phyloP scores from a whole-genome alignment of 192 early-diverging fungal species.

The Linnemannia zychae region DNA sequence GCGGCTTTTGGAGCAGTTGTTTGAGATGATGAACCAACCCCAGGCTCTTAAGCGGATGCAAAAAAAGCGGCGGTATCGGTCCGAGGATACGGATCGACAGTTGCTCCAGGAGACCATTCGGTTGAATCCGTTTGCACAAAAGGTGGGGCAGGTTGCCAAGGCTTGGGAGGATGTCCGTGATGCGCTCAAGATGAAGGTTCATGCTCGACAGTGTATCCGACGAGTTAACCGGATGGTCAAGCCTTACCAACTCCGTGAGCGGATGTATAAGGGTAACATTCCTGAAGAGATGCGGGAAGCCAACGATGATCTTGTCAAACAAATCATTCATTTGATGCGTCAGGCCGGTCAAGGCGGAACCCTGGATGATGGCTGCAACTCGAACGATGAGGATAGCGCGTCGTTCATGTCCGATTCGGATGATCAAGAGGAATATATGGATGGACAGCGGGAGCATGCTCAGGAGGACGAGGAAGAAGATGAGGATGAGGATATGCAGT shows the following conservation, averaged over 20 bases:
- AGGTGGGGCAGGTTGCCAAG: constrained; percentile 52
- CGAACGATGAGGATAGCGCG: constrained; percentile 35
- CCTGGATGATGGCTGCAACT: constrained; percentile 38
- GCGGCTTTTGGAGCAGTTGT: constrained; percentile 41
- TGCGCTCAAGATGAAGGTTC: constrained; percentile 53
- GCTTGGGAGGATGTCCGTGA: constrained; percentile 56
- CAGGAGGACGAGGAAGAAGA: constrained; percentile 44
- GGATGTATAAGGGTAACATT: constrained; percentile 49
- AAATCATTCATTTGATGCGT: constrained; percentile 44
- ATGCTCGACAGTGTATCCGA: constrained; percentile 51
- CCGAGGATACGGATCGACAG: constrained; percentile 48
- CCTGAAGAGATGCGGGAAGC: constrained; percentile 48
- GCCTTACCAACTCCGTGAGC: constrained; percentile 50
- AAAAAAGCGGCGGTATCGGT: constrained; percentile 53
- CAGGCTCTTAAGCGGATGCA: constrained; percentile 53
- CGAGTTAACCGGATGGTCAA: constrained; percentile 54
- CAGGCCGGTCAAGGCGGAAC: constrained; percentile 28
- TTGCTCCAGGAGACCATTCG: constrained; percentile 41
- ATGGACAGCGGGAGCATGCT: constrained; percentile 6
- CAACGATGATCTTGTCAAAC: constrained; percentile 49
- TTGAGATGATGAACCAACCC: constrained; percentile 55
- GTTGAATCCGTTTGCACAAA: constrained; percentile 51
- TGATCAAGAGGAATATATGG: constrained; percentile 45
- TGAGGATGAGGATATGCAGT: constrained; percentile 36
- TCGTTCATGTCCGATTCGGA: constrained; percentile 44